Percentiles rank a stretch among this genome's conserved stretches.
Conservation (phyloP, 73 alveolate genomes). For the Blepharisma japonicum region DNA sequence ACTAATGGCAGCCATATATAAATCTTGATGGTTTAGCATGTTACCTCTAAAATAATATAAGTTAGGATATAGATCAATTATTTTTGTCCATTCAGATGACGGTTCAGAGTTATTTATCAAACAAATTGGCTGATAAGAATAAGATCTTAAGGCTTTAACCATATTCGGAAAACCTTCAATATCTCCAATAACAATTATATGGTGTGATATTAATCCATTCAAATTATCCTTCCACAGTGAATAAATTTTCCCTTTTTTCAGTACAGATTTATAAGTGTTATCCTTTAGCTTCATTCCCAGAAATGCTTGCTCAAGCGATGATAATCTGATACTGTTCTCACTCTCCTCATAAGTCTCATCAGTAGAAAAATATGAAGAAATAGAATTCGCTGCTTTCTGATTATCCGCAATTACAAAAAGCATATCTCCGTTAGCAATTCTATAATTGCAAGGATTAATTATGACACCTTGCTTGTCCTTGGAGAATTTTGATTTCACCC, state of each 20-base stretch:
- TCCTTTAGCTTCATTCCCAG: too few relatives aligned
- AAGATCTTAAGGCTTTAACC: neutral
- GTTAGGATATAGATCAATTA: neutral
- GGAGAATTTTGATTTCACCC: neutral
- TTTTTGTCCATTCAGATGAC: neutral
- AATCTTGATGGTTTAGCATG: neutral
- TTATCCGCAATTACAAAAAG: slow-evolving; percentile 1
- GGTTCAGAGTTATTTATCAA: slow-evolving; percentile 12
- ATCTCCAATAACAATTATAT: too few relatives aligned
- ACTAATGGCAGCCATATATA: neutral
- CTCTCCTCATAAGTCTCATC: too few relatives aligned
- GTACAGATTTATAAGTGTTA: too few relatives aligned
- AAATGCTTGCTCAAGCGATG: too few relatives aligned
- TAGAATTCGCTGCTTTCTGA: neutral
- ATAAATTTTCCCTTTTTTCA: too few relatives aligned
- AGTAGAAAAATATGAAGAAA: neutral
- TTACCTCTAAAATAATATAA: slow-evolving; percentile 7
- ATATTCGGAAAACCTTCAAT: too few relatives aligned
- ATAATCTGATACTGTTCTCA: too few relatives aligned
- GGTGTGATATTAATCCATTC: too few relatives aligned
- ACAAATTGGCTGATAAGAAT: slow-evolving; percentile 19
- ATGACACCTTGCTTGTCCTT: neutral
- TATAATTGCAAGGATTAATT: neutral
- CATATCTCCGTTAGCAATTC: neutral
- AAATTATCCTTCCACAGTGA: too few relatives aligned